Conservation (phyloP, 2,329 filamentous ascomycete genomes). For the Sclerotinia spermophila region DNA sequence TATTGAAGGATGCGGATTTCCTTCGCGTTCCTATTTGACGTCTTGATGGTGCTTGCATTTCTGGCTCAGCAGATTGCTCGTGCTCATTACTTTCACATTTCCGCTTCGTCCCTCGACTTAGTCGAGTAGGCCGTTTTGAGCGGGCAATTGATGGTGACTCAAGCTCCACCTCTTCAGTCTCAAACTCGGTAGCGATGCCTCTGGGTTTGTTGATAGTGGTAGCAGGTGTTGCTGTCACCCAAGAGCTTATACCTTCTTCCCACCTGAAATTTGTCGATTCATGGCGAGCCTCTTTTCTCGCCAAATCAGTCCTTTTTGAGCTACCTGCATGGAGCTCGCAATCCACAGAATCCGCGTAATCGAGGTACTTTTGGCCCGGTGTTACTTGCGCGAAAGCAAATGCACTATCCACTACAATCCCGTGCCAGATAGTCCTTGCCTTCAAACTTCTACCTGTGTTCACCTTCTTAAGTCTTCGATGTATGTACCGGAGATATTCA, state of each 20-base stretch:
- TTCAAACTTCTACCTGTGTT: constrained; percentile 10
- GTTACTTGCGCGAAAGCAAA: constrained; percentile 35
- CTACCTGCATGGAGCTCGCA: constrained; percentile 6
- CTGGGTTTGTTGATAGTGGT: constrained; percentile 19
- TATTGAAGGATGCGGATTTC: not conserved
- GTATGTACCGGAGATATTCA: constrained; percentile 40
- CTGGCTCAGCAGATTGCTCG: not conserved
- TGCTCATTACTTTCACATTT: not conserved
- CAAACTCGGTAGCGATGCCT: constrained; percentile 12
- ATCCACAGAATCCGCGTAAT: constrained; percentile 34
- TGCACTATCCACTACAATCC: constrained; percentile 36
- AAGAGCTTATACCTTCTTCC: constrained; percentile 56
- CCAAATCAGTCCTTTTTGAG: not conserved
- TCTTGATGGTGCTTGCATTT: constrained; percentile 15
- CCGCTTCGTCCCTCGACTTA: not conserved
- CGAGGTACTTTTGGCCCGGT: constrained; percentile 32
- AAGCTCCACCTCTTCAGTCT: constrained; percentile 20
- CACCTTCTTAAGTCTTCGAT: constrained; percentile 26
- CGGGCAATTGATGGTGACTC: constrained; percentile 26
- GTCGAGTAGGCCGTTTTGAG: not conserved
- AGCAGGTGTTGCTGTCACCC: constrained; percentile 49
- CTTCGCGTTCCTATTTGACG: not conserved
- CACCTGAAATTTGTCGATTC: constrained; percentile 42
- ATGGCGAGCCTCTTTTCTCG: constrained; percentile 21
- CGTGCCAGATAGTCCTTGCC: constrained; percentile 24